Base-by-base conservation (phyloP, 1,139 yeast genomes). In the Yamadazyma aaseri region DNA sequence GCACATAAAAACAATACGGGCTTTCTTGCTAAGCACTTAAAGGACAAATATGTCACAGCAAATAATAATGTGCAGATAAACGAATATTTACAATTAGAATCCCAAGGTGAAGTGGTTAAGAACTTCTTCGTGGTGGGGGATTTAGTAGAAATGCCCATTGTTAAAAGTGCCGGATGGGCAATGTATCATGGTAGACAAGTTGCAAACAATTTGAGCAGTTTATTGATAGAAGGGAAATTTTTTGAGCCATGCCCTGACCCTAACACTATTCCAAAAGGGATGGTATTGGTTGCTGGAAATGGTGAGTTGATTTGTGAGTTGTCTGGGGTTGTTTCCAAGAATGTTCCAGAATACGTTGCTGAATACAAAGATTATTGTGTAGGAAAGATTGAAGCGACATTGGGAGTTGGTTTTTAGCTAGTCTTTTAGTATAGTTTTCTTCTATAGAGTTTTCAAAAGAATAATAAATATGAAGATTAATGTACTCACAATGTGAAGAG, bases 141-240 rank as follows among this genome's bases (percentile, higher is more conserved):
- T 44, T 52, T 68, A 44, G 68, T 64, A 3, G 70, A 65, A 26
- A 44, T 61, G 17, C 64, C 68, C 17, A 63, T 67, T 33, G 63
- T 69, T 35, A 69, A 69, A 46, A 62, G 68, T 27, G 74, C 74
- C 1, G 74, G 74, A 0, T 69, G 74, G 74, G 74, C 73, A 4
- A 56, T 65, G 50, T 67, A 63, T 42, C 65, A 63, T 63, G 74
- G 73, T 2, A 46, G 71, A 29, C 64, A 56, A 38, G 63, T 55
- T 2, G 72, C 73, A n/a, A 61, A 63, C 40, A 69, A 69, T 36
- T 47, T 68, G 24, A 51, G 58, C 17, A 53, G 60, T 33, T 39
- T 58, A 20, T 49, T 65, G 2, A 50, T 60, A 33, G 63, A 63
- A 16, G 49, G 49, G 12, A 42, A 49, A 29, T 45, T 67, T 29